Percentiles rank a stretch among this genome's conserved stretches.
phyloP scores from a whole-genome alignment of 352 stramenopile species.

The Phytophthora sansomeana region DNA sequence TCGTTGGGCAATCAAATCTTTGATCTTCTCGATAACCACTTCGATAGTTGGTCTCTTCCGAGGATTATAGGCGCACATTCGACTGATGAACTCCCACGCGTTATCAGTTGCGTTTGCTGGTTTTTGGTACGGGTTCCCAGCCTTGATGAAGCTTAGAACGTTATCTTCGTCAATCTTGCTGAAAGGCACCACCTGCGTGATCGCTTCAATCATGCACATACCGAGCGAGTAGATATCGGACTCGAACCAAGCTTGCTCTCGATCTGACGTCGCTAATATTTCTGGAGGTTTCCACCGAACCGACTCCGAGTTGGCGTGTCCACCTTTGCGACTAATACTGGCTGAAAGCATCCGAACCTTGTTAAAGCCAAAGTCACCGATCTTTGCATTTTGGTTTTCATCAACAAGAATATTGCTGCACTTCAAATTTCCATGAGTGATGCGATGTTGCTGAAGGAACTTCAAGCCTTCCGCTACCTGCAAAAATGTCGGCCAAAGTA shows the following conservation, averaged over 20 bases:
- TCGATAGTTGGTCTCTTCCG: neutral
- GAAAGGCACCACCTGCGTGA: slow-evolving; percentile 24
- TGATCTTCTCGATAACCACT: neutral
- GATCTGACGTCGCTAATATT: neutral
- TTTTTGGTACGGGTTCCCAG: neutral
- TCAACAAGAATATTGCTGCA: slow-evolving; percentile 79
- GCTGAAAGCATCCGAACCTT: neutral
- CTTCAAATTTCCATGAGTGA: slow-evolving; percentile 85
- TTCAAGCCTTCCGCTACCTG: slow-evolving; percentile 46
- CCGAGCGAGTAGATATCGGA: slow-evolving; percentile 43
- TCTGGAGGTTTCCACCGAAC: slow-evolving; percentile 34
- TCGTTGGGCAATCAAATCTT: neutral
- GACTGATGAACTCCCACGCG: neutral
- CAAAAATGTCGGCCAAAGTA: slow-evolving; percentile 30
- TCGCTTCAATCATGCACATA: slow-evolving; percentile 45
- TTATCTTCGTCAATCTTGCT: slow-evolving; percentile 2
- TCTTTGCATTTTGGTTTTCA: slow-evolving; percentile 26
- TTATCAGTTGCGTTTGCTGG: neutral
- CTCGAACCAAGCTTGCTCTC: slow-evolving; percentile 3
- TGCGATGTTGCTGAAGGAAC: slow-evolving; percentile 58
- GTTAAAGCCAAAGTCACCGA: slow-evolving; percentile 30
- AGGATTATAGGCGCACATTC: neutral
- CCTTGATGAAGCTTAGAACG: neutral
- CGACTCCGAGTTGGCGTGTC: neutral
- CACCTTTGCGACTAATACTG: neutral